A percentile compares a stretch with the other conserved stretches of the same genome.
These are phyloP conservation scores for Paracorniculantispora psalliotae DNA, from an alignment of 2,329 filamentous ascomycete species.

Conservation along the genomic window DNA sequence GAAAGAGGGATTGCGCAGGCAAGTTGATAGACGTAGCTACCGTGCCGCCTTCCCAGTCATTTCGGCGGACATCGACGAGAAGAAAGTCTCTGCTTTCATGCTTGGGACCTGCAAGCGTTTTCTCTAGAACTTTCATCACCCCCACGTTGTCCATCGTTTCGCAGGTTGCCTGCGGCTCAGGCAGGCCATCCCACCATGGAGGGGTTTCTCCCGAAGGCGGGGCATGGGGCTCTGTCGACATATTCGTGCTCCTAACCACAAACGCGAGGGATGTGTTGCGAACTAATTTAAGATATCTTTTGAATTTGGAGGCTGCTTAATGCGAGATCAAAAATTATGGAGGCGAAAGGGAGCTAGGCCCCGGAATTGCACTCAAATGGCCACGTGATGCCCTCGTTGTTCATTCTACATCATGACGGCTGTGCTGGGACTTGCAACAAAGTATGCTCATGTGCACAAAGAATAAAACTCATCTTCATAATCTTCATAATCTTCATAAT, in stretches of 20 bases:
- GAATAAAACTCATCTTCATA: too few species aligned
- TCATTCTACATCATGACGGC: too few species aligned
- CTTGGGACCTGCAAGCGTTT: constrained; percentile 25
- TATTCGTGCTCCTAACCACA: background rate
- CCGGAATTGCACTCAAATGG: too few species aligned
- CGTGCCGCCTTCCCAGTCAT: constrained; percentile 55
- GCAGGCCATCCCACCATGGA: constrained; percentile 39
- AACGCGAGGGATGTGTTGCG: too few species aligned
- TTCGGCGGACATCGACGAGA: constrained; percentile 49
- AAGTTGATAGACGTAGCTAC: constrained; percentile 54
- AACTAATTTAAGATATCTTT: too few species aligned
- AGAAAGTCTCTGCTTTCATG: constrained; percentile 33
- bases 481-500: too few species aligned
- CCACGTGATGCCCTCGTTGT: background rate
- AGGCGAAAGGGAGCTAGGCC: too few species aligned
- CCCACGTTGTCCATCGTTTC: constrained; percentile 34
- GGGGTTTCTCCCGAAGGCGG: constrained; percentile 16
- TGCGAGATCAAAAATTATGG: too few species aligned
- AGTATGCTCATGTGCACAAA: too few species aligned
- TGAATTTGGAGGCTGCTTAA: too few species aligned
- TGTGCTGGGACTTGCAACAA: too few species aligned
- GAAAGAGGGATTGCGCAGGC: constrained; percentile 50
- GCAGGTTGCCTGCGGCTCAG: constrained; percentile 36
- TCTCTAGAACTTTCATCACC: constrained; percentile 37
- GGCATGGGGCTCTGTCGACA: constrained; percentile 2